Evolutionary conservation across 306 rosid species (phyloP), one percentile per base, ranked within the genome.

Genomic region (Carpinus viminea): DNA sequence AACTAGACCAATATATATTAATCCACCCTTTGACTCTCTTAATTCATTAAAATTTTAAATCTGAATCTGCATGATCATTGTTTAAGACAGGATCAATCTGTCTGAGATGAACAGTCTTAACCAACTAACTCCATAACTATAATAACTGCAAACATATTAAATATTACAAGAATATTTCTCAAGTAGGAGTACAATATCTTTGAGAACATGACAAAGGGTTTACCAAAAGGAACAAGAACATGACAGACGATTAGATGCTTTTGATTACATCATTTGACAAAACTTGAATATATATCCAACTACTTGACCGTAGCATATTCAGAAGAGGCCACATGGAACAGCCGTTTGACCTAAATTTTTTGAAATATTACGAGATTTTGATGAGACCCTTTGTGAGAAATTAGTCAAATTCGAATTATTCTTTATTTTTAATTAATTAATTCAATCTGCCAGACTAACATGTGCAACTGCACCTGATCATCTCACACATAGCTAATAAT

Each of bases 321-420:
- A 89, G 90, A 91, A 83, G 93, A 86, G 86, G 80, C 84, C 96
- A 89, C 93, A 87, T 91, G 96, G 79, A 88, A 78, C 13, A 72
- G 48, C 21, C 69, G 36, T 72, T 31, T 31, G 2, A 31, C 34
- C 34, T 31, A 31, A 31, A 31, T 31, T 1, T 31, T 31, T 75
- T 79, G 68, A 73, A 83, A 83, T 86, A 83, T 75, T 83, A 61
- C 16, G 77, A 85, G 77, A 85, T 83, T 74, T 72, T 76, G 75
- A 66, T 78, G 70, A 60, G 79, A 71, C 83, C 62, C 70, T 87
- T 81, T 75, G 47, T 34, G 73, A 78, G 78, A 85, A 60, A 65
- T 62, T 83, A 80, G 74, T 76, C 72, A 75, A 75, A 72, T 78
- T 20, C 15, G 31, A 28, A 16, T 52, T 62, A 12, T 8, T 7